Conservation (phyloP, 176 grass and related monocot genomes). For the Oryza brachyantha region DNA sequence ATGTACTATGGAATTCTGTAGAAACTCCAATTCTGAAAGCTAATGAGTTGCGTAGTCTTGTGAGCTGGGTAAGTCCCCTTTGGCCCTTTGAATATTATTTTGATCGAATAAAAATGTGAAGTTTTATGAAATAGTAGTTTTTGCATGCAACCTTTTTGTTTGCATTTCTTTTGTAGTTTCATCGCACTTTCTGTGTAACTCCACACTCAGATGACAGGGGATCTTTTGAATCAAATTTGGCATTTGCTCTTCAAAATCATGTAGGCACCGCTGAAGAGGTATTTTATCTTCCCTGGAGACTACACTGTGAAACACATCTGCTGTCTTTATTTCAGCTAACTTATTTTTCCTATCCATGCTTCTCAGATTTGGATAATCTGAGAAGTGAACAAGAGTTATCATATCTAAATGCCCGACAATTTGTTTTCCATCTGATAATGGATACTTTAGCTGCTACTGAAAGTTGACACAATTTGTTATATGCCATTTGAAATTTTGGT, state of each 20-base stretch:
- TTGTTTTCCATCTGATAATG: conserved; percentile 22
- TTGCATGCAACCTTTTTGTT: conserved; percentile 7
- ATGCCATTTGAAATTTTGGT: neutral
- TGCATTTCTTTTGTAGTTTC: conserved; percentile 62
- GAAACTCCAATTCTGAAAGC: conserved; percentile 60
- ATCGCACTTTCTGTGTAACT: conserved; percentile 65
- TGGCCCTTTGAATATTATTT: neutral
- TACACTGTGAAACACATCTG: conserved; percentile 18
- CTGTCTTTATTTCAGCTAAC: neutral
- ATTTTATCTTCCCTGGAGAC: neutral
- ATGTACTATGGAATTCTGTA: conserved; percentile 48
- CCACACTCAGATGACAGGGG: conserved; percentile 48
- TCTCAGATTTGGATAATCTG: conserved; percentile 8
- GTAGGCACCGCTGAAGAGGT: conserved; percentile 91
- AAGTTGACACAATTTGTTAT: neutral
- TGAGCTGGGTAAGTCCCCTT: conserved; percentile 70
- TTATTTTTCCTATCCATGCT: neutral
- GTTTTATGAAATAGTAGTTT: neutral
- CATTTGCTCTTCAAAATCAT: conserved; percentile 71
- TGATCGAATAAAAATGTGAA: neutral
- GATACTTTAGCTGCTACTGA: neutral
- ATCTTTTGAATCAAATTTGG: conserved; percentile 83
- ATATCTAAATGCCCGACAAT: conserved; percentile 11
- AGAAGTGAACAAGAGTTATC: neutral
- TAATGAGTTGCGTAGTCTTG: conserved; percentile 50